These are phyloP conservation scores for Xylariaceae sp. DNA, from an alignment of 2,329 filamentous ascomycete genomes.

Conservation along the genomic window DNA sequence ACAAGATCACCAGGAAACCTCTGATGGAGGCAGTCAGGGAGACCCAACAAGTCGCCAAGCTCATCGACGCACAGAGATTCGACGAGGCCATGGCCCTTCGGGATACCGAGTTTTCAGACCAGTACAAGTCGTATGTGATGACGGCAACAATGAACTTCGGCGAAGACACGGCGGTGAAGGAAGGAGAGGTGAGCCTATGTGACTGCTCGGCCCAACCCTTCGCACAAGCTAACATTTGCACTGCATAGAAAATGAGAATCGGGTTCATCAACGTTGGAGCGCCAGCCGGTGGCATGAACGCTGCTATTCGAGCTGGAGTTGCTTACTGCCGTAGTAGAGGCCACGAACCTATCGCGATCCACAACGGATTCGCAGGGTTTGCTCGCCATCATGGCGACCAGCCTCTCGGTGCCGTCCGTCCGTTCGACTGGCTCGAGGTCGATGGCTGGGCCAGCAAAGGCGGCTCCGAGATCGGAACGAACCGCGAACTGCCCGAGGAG, in stretches of 20 bases:
- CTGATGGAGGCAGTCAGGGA: conserved; percentile 82
- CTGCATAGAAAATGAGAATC: conserved; percentile 71
- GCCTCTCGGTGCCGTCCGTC: conserved; percentile 75
- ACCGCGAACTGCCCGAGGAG: conserved; percentile 84
- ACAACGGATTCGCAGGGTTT: conserved; percentile 95
- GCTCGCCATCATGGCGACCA: conserved; percentile 83
- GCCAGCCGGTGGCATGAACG: conserved; percentile 96
- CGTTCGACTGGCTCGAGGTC: conserved; percentile 88
- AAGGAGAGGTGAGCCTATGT: conserved; percentile 55
- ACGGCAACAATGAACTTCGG: conserved; percentile 79
- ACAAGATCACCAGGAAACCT: conserved; percentile 90
- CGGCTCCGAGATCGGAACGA: conserved; percentile 96
- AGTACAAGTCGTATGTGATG: conserved; percentile 84
- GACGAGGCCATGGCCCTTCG: conserved; percentile 79
- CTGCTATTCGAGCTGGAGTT: conserved; percentile 85
- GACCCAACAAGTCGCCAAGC: conserved; percentile 77
- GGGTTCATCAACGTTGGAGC: conserved; percentile 96
- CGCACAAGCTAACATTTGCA: conserved; percentile 31
- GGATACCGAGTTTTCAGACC: conserved; percentile 90
- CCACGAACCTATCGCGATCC: conserved; percentile 87
- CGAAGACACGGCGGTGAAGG: conserved; percentile 57
- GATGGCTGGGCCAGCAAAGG: conserved; percentile 95
- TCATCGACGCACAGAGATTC: conserved; percentile 82
- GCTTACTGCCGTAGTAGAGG: conserved; percentile 88
- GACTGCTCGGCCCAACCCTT: not conserved